Base-by-base conservation (phyloP, 768 basidiomycete species). In the Epithele typhae region DNA sequence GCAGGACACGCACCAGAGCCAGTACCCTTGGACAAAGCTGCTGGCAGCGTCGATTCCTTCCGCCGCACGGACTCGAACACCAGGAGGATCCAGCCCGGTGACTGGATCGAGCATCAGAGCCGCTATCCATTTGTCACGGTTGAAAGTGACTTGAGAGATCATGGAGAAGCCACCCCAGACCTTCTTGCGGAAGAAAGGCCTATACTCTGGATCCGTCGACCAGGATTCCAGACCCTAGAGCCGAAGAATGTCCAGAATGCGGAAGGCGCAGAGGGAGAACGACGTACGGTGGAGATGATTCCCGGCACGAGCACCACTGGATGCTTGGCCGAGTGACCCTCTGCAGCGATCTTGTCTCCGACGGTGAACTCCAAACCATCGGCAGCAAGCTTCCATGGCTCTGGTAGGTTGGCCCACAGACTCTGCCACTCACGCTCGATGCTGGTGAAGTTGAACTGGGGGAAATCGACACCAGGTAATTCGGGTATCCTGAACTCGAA, bases 41-140 rank as follows among this genome's bases (percentile, higher is more conserved):
- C 86, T 88, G 2, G 92, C 93, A 0, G 92, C 92, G 59, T 91
- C 87, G 18, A 95, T 81, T 0, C 94, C 94, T 64, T 96, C 90
- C 0, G 91, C 92, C 11, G 94, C 91, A 27, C 95, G 76, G 47
- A 98, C 81, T 63, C 92, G 96, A 37, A 79, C 81, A 14, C 81
- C 84, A 0, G 82, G 78, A 3, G 91, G 88, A 59, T 99, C 95
- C 5, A 99, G 73, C 0, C 95, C 95, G 0, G 94, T 96, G 15
- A 84, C 72, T 0, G 90, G 86, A 63, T 99, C 94, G 8, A 99
- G 78, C 73, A 89, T 82, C 71, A 98, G 82, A 0, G 92, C 84
- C 18, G 82, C 64, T 58, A 97, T 86, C 95, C 95, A 99, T 53
- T 75, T 80, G 43, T 95, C 87, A 53, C 82, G 81, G 61, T 91